Conservation (phyloP, 257 asterid species). For the Solanum pinnatisectum region DNA sequence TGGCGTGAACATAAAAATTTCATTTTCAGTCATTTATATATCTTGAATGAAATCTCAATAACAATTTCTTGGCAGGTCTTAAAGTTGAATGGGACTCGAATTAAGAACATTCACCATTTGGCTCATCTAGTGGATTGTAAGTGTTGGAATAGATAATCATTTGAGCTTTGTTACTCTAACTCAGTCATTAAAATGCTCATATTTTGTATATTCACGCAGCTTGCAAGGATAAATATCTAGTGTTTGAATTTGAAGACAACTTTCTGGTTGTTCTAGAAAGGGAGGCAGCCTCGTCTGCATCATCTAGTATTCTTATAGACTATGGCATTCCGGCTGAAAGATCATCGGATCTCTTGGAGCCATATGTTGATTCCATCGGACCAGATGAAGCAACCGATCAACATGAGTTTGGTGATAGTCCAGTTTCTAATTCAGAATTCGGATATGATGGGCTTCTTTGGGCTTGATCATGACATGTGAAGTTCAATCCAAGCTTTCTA, state of each 20-base stretch:
- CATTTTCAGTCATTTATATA: not conserved
- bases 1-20: not conserved
- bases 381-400: conserved; percentile 20
- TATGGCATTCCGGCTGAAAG: conserved; percentile 86
- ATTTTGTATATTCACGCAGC: conserved; percentile 5
- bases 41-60: not conserved
- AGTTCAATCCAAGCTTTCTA: not conserved
- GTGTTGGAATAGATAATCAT: conserved; percentile 10
- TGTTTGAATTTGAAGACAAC: conserved; percentile 83
- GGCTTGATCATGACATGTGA: conserved; percentile 27
- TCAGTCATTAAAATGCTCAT: not conserved
- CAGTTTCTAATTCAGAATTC: conserved; percentile 54
- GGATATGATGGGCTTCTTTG: conserved; percentile 77
- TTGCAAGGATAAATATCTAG: conserved; percentile 69
- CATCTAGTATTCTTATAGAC: conserved; percentile 63
- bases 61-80: conserved; percentile 47
- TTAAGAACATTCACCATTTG: conserved; percentile 82
- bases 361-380: conserved; percentile 36
- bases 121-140: conserved; percentile 89
- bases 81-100: conserved; percentile 69
- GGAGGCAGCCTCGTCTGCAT: conserved; percentile 61
- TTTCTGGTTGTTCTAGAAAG: conserved; percentile 75
- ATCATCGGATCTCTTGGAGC: conserved; percentile 58
- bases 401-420: conserved; percentile 50
- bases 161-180: not conserved